phyloP scores from a whole-genome alignment of 345 rosid genomes.

The Bretschneidera sinensis region DNA sequence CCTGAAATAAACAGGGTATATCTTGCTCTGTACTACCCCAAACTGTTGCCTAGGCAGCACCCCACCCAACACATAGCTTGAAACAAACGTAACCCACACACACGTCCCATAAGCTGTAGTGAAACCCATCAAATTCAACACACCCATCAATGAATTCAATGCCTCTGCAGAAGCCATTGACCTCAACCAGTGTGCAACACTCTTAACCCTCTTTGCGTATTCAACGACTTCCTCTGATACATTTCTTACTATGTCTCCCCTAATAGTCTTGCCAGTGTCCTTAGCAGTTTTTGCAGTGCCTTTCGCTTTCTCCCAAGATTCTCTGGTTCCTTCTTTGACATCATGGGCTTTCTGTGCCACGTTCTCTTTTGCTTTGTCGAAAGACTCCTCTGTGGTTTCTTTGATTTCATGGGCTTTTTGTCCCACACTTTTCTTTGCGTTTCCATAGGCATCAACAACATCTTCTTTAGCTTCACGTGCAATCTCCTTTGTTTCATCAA shows the following conservation, averaged over 20 bases:
- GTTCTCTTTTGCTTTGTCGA: constrained; percentile 5
- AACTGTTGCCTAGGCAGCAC: constrained; percentile 65
- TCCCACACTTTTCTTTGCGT: not conserved
- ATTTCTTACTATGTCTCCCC: constrained; percentile 10
- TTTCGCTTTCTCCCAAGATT: constrained; percentile 11
- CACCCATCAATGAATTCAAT: constrained; percentile 18
- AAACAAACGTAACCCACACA: constrained; percentile 74
- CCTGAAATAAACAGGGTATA: constrained; percentile 66
- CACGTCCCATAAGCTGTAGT: constrained; percentile 59
- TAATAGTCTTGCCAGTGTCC: constrained; percentile 20
- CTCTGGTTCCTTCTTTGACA: constrained; percentile 15
- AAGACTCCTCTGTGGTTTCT: constrained; percentile 17
- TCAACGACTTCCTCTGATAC: constrained; percentile 4
- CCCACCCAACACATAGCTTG: constrained; percentile 50
- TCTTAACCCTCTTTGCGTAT: not conserved
- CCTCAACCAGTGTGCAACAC: not conserved
- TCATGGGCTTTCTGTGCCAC: constrained; percentile 16
- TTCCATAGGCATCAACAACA: not conserved
- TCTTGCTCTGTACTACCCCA: constrained; percentile 75
- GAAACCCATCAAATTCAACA: constrained; percentile 42
- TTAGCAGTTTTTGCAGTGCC: not conserved
- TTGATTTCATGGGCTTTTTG: constrained; percentile 21
- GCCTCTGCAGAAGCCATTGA: constrained; percentile 7
- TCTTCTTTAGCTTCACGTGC: not conserved
- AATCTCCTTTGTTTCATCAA: constrained; percentile 12